Evolutionary conservation across 1,284 basidiomycete species (phyloP).

Genomic region (Marasmius tenuissimus): DNA sequence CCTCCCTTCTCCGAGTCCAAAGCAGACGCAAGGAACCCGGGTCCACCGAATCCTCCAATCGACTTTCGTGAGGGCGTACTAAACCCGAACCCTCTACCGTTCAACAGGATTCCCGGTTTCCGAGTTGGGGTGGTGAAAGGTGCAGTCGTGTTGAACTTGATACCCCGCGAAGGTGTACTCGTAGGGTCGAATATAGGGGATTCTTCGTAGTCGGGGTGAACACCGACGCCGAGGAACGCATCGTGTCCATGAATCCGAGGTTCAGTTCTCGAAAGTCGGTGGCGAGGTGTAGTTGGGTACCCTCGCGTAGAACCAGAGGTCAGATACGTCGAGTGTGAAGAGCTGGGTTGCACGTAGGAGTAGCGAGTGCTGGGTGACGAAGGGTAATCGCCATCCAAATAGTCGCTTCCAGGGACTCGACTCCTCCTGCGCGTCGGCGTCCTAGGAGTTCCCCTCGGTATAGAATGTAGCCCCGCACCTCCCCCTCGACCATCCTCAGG

Average conservation of each 20-base stretch:
- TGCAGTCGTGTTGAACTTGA: neutral
- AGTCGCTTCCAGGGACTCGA: neutral
- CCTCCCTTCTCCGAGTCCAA: neutral
- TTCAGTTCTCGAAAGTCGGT: neutral
- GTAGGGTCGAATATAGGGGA: neutral
- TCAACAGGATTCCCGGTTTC: neutral
- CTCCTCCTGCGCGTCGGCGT: neutral
- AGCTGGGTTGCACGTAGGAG: neutral
- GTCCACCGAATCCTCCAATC: neutral
- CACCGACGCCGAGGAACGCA: neutral
- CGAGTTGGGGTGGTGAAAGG: neutral
- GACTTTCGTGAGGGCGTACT: neutral
- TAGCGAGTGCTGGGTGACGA: neutral
- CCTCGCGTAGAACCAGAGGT: neutral
- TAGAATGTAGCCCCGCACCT: neutral
- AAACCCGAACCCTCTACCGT: neutral
- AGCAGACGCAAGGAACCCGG: neutral
- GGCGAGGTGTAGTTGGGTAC: neutral
- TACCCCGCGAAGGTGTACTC: constrained; percentile 1
- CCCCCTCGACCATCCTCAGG: neutral
- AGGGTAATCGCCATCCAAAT: neutral
- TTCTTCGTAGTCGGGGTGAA: neutral
- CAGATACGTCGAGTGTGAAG: neutral
- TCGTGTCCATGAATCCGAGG: neutral
- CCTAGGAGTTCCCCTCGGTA: neutral